A percentile compares a stretch with the other conserved stretches of the same genome.
Evolutionary conservation across 148 eudicot genomes (phyloP).

Genomic region (Fallopia convolvulus): DNA sequence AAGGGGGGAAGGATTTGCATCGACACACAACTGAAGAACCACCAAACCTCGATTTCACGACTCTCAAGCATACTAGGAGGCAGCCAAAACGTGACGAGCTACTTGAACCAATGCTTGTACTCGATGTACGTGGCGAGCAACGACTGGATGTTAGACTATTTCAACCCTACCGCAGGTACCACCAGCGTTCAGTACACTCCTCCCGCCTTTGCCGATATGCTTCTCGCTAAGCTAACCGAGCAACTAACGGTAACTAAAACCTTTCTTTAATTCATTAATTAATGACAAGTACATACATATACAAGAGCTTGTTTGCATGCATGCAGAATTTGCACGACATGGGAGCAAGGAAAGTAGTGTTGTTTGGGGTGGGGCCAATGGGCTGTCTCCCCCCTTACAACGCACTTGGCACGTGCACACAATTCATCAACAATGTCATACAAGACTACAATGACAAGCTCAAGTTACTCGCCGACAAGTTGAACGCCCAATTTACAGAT

Average conservation of each 20-base stretch:
- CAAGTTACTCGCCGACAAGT: slow-evolving; percentile 15
- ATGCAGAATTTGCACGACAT: slow-evolving; percentile 19
- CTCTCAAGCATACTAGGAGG: slow-evolving; percentile 12
- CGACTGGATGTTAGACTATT: slow-evolving; percentile 34
- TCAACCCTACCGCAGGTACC: neutral
- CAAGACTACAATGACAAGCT: slow-evolving; percentile 21
- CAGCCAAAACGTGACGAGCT: neutral
- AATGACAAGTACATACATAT: too few relatives aligned
- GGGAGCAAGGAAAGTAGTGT: slow-evolving; percentile 33
- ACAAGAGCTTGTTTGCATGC: too few relatives aligned
- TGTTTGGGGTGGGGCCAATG: slow-evolving; percentile 27
- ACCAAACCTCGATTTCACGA: slow-evolving; percentile 20
- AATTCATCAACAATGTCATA: slow-evolving; percentile 7
- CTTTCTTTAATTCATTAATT: neutral
- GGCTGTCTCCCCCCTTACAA: slow-evolving; percentile 26
- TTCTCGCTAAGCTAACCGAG: neutral
- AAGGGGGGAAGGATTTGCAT: slow-evolving; percentile 23
- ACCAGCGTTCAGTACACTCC: neutral
- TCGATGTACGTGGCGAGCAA: slow-evolving; percentile 28
- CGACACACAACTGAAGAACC: slow-evolving; percentile 20
- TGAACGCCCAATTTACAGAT: slow-evolving; percentile 17
- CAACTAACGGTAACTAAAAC: neutral
- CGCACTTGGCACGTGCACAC: slow-evolving; percentile 12
- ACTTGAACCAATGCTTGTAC: slow-evolving; percentile 25
- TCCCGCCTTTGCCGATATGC: neutral